Base-by-base conservation (phyloP, 129 eudicot genomes). In the Helichrysum umbraculigerum region DNA sequence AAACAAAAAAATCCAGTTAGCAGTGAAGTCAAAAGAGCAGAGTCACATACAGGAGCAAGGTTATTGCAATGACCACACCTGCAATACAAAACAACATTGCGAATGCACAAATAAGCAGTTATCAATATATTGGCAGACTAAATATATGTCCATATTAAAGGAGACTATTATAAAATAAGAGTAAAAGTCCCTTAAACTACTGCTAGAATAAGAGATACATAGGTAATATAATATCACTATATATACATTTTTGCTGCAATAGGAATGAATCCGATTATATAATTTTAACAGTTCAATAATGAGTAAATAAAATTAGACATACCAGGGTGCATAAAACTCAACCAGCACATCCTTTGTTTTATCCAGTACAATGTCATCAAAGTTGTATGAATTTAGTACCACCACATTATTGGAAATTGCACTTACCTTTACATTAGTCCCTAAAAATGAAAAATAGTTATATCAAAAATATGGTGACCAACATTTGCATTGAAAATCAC, bases 311-410 rank as follows among this genome's bases (percentile, higher is more conserved):
- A 9, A 12, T 25, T 25, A 74, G 37, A 66, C 70, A 60, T 86
- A 93, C 98, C 96, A 93, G 70, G 98, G 94, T 58, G 98, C 98
- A 77, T 88, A 90, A 59, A 88, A 90, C 87, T 93, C 96, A 70
- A 90, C 98, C 63, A 93, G 78, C 67, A 93, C 96, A 82, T 93
- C 81, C 70, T 93, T 93, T 11, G 80, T 83, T 71, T 85, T 87
- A 82, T 93, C 91, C 77, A 90, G 78, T 14, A 88, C 96, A 71
- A 90, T 83, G 50, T 88, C 84, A 5, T 90, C 85, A 71, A 93
- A 93, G 87, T 86, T 88, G 12, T 90, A 87, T 35, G 92, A 59
- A 59, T 74, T 79, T 68, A 93, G 87, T 47, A 81, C 81, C 75
- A 90, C 96, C 64, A 93, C 96, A 74, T 81, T 73, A 41, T 91